Conservation (phyloP, 208 protist species). For the Wallacemonas sp. region DNA sequence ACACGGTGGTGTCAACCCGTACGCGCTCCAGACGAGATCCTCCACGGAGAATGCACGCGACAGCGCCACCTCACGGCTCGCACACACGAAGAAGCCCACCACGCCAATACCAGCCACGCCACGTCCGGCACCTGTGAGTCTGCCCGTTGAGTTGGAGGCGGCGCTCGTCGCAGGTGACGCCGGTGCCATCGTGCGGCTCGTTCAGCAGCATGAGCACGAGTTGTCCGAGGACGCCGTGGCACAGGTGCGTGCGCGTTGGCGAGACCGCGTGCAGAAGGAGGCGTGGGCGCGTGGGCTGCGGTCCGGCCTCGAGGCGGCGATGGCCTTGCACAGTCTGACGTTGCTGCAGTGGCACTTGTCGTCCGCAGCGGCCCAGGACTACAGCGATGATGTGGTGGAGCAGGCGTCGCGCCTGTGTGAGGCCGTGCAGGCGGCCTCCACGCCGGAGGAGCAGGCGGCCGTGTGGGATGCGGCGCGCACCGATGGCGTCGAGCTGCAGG, state of each 20-base stretch:
- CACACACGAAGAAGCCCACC: no score
- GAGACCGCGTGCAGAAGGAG: not conserved
- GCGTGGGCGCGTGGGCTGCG: slow-evolving; percentile 38
- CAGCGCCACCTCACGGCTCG: not conserved
- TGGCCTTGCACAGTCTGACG: slow-evolving; percentile 32
- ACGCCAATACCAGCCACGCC: no score
- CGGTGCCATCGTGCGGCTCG: slow-evolving; percentile 27
- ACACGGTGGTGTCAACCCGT: slow-evolving; percentile 2
- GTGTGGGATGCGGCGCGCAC: no score
- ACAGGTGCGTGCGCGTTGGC: slow-evolving; percentile 31
- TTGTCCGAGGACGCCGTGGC: slow-evolving; percentile 18
- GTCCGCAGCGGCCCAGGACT: slow-evolving; percentile 16
- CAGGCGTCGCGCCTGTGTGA: not conserved
- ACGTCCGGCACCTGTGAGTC: no score
- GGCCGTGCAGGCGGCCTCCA: not conserved
- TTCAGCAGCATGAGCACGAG: slow-evolving; percentile 27
- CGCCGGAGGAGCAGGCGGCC: not conserved
- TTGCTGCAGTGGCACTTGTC: slow-evolving; percentile 38
- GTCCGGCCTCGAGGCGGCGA: slow-evolving; percentile 33
- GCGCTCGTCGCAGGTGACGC: slow-evolving; percentile 22
- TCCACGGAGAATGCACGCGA: not conserved
- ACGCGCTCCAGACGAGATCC: not conserved
- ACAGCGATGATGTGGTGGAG: slow-evolving; percentile 35
- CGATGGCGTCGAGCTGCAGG: not conserved
- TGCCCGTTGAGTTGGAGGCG: slow-evolving; percentile 30